A percentile compares a stretch with the other conserved stretches of the same genome.
These are phyloP conservation scores for Diophrys appendiculata DNA, from an alignment of 73 alveolate species.

Conservation along the genomic window DNA sequence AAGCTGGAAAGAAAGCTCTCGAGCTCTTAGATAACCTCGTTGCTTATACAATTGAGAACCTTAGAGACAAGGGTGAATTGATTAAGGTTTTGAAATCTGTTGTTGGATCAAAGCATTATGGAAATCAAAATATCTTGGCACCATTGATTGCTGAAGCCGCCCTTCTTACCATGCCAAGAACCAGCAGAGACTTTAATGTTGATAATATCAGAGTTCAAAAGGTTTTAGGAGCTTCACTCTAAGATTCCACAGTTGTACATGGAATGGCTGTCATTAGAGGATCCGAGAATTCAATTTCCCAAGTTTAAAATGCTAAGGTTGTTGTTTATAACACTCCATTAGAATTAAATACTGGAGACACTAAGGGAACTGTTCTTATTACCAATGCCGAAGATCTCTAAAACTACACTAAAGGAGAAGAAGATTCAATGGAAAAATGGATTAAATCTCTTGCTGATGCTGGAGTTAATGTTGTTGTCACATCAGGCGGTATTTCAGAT, in stretches of 20 bases:
- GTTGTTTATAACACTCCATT: slow-evolving; percentile 93
- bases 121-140: slow-evolving; percentile 80
- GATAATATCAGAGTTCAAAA: slow-evolving; percentile 94
- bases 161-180: slow-evolving; percentile 77
- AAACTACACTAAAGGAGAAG: slow-evolving; percentile 96
- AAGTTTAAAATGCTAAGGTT: slow-evolving; percentile 87
- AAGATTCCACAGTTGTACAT: slow-evolving; percentile 69
- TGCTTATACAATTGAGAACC: slow-evolving; percentile 72
- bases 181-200: slow-evolving; percentile 80
- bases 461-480: slow-evolving; percentile 91
- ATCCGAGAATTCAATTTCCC: slow-evolving; percentile 88
- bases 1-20: slow-evolving; percentile 82
- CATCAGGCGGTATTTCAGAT: slow-evolving; percentile 92
- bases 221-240: slow-evolving; percentile 92
- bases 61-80: slow-evolving; percentile 75
- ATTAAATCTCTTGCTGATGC: slow-evolving; percentile 87
- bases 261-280: slow-evolving; percentile 88
- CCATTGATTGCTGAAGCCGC: slow-evolving; percentile 86
- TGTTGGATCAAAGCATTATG: slow-evolving; percentile 86
- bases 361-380: slow-evolving; percentile 94
- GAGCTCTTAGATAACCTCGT: slow-evolving; percentile 80
- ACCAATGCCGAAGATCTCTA: slow-evolving; percentile 92
- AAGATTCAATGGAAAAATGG: slow-evolving; percentile 83
- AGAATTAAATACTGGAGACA: slow-evolving; percentile 92
- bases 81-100: slow-evolving; percentile 78